Evolutionary conservation across 306 rosid genomes (phyloP), one percentile per base, ranked within the genome.

Genomic region (Castanea sativa): DNA sequence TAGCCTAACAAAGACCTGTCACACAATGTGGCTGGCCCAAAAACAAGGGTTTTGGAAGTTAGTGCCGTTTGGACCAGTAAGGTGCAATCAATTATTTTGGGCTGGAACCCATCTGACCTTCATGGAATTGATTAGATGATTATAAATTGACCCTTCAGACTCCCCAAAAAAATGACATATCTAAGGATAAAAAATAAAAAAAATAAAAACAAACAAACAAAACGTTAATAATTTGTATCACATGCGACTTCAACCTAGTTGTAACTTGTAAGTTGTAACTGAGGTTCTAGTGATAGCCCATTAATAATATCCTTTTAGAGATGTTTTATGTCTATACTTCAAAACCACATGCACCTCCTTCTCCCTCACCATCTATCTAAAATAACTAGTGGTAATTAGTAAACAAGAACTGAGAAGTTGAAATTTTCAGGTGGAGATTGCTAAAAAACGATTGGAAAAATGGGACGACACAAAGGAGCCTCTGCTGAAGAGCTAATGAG

Each of bases 381-480:
- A 38, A 7, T 2, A 38, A 38, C 11, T 49, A 10, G 18, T 23
- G 67, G 18, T 11, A 21, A 21, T 16, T 49, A 1, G 14, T 11
- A 9, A 58, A 59, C 12, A 59, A 23, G 6, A 7, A 4, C 18
- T 11, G 30, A 12, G n/a, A 5, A 10, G 35, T 32, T 41, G 73
- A 13, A 35, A 77, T 32, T 64, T 64, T 53, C 86, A 90, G 93
- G 91, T 90, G 51, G 79, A 76, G 18, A 80, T 13, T 8, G 79
- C 91, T 6, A 90, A 32, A 68, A 35, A 69, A 19, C 86, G 89
- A 29, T 45, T 90, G 86, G 79, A 84, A 18, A 82, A 82, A 53
- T 90, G 90, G 89, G 90, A 84, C 1, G 71, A 73, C 35, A 71
- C 81, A 65, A 75, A 77, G 71, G 70, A 81, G 30, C 53, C 80